A percentile compares a stretch with the other conserved stretches of the same genome.
phyloP scores from a whole-genome alignment of 2,329 filamentous ascomycete species.

The Arthrobotrys sphaeroides region DNA sequence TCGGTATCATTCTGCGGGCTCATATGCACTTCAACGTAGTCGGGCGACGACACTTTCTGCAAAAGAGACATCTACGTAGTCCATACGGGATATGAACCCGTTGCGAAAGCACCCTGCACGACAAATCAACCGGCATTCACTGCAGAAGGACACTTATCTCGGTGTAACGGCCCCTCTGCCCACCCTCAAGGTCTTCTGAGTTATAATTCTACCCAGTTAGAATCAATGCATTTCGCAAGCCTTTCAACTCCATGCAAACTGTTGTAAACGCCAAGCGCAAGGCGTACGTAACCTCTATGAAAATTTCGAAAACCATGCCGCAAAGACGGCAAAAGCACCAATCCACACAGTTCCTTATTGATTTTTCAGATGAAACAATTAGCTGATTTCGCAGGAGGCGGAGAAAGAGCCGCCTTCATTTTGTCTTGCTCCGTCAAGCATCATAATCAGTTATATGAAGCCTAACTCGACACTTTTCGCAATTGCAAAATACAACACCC shows the following conservation, averaged over 20 bases:
- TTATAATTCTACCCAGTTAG: not conserved
- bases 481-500: not conserved
- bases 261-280: not conserved
- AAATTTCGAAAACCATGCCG: too few species aligned
- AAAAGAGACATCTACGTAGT: too few species aligned
- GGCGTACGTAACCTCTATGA: not conserved
- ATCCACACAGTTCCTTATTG: not conserved
- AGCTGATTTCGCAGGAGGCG: too few species aligned
- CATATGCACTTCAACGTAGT: not conserved
- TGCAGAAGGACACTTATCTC: not conserved
- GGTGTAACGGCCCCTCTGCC: not conserved
- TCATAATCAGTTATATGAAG: too few species aligned
- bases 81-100: too few species aligned
- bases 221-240: not conserved
- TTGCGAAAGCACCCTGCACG: not conserved
- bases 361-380: conserved; percentile 1
- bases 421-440: too few species aligned
- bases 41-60: not conserved
- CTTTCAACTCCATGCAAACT: not conserved
- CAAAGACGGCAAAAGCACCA: not conserved
- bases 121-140: not conserved
- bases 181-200: too few species aligned
- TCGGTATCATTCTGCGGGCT: not conserved
- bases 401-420: too few species aligned
- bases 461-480: not conserved